Evolutionary conservation across 495 filamentous ascomycete genomes (phyloP), one percentile per base, ranked within the genome.

Genomic region (Tetracladium marchalianum): DNA sequence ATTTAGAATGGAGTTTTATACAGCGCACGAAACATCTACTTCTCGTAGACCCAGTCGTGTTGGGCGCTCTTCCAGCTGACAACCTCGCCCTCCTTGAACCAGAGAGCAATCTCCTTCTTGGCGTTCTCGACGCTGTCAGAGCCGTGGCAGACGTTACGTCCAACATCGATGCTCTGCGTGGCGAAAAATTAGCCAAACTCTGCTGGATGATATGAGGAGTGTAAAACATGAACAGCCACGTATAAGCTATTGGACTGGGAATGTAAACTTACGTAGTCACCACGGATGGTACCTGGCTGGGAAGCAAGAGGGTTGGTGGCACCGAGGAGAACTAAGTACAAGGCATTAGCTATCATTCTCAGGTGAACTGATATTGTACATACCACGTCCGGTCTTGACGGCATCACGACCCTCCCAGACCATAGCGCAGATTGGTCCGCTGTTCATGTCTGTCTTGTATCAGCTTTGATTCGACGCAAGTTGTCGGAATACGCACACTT

Each of bases 81-180:
- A 59, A 94, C 58, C 69, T 98, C 92, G 54, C 77, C 80, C 56
- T 81, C 68, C 65, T 78, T 73, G 85, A 98, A 98, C 92, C 92
- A 98, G 62, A 96, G 82, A 56, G 77, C 83, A 64, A 98, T 98
- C 78, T 98, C 92, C 85, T 96, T 96, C 84, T 97, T 80, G 69
- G 92, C 92, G 73, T 74, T 92, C 79, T 97, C 92, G 69, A 97
- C 90, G 70, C 75, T 79, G 80, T 98, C 92, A 69, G 88, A 95
- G 64, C 92, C 92, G 79, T 98, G 92, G 82, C 92, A 96, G 70
- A 98, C 87, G 77, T 98, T 98, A 65, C 92, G 88, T 72, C 92
- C 92, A 61, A 92, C 85, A 62, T 90, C 86, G 40, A 75, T 66
- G 53, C 65, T 11, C 32, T 49, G 51, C 67, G 60, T 70, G 61